Percentiles rank a stretch among this genome's conserved stretches.
phyloP scores from a whole-genome alignment of 257 asterid genomes.

The Ajuga chamaepitys region DNA sequence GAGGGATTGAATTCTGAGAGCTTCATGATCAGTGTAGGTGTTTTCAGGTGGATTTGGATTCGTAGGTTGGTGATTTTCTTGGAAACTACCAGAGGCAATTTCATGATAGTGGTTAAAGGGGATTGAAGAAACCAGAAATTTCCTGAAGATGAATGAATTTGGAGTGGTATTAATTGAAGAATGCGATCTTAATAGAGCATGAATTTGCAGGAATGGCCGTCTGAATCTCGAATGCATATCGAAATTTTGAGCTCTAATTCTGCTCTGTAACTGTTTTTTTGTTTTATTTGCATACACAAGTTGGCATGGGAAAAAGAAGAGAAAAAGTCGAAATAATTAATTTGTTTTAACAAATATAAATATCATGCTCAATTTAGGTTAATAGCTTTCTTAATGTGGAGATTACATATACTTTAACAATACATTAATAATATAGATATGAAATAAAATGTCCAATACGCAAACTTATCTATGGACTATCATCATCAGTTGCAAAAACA shows the following conservation, averaged over 20 bases:
- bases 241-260: background rate
- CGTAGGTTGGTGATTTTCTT: constrained; percentile 3
- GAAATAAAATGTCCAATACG: too few species aligned
- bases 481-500: too few species aligned
- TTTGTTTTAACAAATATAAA: too few species aligned
- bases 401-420: too few species aligned
- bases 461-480: too few species aligned
- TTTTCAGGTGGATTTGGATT: constrained; percentile 1
- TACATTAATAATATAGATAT: too few species aligned
- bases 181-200: background rate
- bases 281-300: too few species aligned
- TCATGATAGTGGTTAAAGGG: constrained; percentile 21
- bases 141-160: constrained; percentile 8
- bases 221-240: constrained; percentile 26
- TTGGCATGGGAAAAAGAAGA: too few species aligned
- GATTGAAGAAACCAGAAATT: background rate
- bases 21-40: constrained; percentile 30
- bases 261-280: background rate
- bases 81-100: background rate
- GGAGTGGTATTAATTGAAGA: background rate
- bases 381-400: too few species aligned
- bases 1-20: constrained; percentile 45
- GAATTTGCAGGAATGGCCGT: constrained; percentile 8
- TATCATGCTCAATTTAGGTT: too few species aligned
- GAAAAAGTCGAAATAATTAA: too few species aligned